A percentile compares a stretch with the other conserved stretches of the same genome.
phyloP scores from a whole-genome alignment of 768 basidiomycete genomes.

The Naematelia aurantialba region DNA sequence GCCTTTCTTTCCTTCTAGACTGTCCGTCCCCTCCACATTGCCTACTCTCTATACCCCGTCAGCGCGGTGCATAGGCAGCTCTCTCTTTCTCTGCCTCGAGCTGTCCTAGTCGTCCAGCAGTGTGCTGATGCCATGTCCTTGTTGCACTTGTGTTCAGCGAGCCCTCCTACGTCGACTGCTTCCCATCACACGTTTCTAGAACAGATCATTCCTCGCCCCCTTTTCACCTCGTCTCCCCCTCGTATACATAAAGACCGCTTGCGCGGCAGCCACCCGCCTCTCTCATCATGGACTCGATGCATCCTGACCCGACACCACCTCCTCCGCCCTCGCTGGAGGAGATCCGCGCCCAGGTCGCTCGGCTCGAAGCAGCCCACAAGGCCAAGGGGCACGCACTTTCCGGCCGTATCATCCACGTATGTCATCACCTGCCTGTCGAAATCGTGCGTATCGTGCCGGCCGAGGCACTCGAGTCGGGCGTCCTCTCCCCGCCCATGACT shows the following conservation, averaged over 20 bases:
- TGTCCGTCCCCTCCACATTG: neutral
- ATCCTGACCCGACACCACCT: slow-evolving; percentile 46
- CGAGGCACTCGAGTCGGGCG: slow-evolving; percentile 28
- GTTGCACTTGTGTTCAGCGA: neutral
- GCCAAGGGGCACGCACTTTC: slow-evolving; percentile 69
- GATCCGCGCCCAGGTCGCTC: slow-evolving; percentile 67
- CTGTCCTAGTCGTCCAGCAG: neutral
- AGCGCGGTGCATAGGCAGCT: no score
- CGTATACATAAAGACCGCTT: neutral
- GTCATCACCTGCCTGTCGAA: slow-evolving; percentile 79
- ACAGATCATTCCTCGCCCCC: neutral
- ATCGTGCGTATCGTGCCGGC: slow-evolving; percentile 55
- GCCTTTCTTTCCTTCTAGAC: neutral
- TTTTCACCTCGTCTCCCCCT: neutral
- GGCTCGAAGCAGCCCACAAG: slow-evolving; percentile 69
- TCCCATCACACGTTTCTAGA: neutral
- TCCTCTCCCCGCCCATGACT: slow-evolving; percentile 69
- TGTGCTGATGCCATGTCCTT: neutral
- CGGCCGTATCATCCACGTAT: slow-evolving; percentile 86
- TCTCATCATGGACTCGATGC: slow-evolving; percentile 45
- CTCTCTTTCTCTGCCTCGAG: neutral
- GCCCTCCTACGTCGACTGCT: neutral
- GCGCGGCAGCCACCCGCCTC: no score
- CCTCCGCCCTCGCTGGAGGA: slow-evolving; percentile 54
- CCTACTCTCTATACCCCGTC: no score